phyloP scores from a whole-genome alignment of 768 basidiomycete species.

The Sarcodon sp. region DNA sequence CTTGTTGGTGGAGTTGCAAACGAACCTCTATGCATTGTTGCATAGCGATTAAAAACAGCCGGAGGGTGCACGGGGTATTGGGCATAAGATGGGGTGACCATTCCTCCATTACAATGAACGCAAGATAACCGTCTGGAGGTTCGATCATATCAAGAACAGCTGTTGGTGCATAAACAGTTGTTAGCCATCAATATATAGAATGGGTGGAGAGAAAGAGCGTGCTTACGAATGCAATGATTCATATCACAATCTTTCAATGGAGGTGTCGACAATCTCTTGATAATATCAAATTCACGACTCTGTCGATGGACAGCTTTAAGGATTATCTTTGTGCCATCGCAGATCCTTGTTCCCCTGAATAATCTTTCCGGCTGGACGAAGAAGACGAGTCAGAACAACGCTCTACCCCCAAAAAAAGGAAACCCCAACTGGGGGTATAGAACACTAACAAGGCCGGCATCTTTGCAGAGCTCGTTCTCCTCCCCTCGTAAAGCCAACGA shows the following conservation, averaged over 20 bases:
- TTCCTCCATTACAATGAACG: slow-evolving; percentile 71
- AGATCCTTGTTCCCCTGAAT: slow-evolving; percentile 48
- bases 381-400: neutral
- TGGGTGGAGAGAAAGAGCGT: neutral
- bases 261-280: slow-evolving; percentile 40
- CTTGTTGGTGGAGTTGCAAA: neutral
- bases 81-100: slow-evolving; percentile 57
- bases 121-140: slow-evolving; percentile 34
- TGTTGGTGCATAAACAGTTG: slow-evolving; percentile 15
- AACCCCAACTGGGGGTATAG: neutral
- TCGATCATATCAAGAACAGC: slow-evolving; percentile 57
- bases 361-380: slow-evolving; percentile 49
- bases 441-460: slow-evolving; percentile 52
- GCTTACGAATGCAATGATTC: slow-evolving; percentile 67
- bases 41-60: slow-evolving; percentile 40
- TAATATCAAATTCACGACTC: slow-evolving; percentile 52
- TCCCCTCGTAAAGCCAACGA: slow-evolving; percentile 20
- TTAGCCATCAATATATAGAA: neutral
- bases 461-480: slow-evolving; percentile 55
- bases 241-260: slow-evolving; percentile 41
- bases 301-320: slow-evolving; percentile 54
- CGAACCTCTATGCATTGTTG: slow-evolving; percentile 60
- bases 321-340: slow-evolving; percentile 40
- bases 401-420: slow-evolving; percentile 4
- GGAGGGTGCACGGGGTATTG: slow-evolving; percentile 35